A percentile compares a stretch with the other conserved stretches of the same genome.
Conservation (phyloP, 2,329 filamentous ascomycete species). For the Fusarium sp. region DNA sequence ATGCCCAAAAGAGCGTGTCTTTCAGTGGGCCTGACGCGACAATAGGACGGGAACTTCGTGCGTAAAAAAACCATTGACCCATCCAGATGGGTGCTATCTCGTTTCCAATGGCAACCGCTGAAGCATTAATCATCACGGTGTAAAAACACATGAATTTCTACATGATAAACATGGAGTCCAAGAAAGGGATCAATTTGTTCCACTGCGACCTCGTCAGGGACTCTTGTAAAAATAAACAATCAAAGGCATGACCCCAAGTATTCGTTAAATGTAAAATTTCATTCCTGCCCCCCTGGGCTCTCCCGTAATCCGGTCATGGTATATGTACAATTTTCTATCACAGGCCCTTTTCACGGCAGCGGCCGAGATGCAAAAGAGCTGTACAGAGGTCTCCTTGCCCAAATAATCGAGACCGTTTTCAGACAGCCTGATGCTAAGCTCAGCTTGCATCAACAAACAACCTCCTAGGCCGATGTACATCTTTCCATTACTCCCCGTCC, state of each 20-base stretch:
- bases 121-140: slow-evolving; percentile 7
- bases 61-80: slow-evolving; percentile 3
- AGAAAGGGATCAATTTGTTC: neutral
- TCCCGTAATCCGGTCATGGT: slow-evolving; percentile 53
- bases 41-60: slow-evolving; percentile 13
- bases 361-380: slow-evolving; percentile 40
- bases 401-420: slow-evolving; percentile 32
- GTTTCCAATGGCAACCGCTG: slow-evolving; percentile 40
- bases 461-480: slow-evolving; percentile 30
- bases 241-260: slow-evolving; percentile 4
- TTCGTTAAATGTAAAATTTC: slow-evolving; percentile 46
- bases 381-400: slow-evolving; percentile 25
- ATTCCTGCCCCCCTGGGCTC: slow-evolving; percentile 46
- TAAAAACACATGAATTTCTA: slow-evolving; percentile 8
- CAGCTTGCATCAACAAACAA: slow-evolving; percentile 41
- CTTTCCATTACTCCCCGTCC: slow-evolving; percentile 45
- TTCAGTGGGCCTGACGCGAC: slow-evolving; percentile 22
- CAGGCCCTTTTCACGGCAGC: slow-evolving; percentile 40
- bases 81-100: slow-evolving; percentile 6
- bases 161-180: neutral
- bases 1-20: slow-evolving; percentile 19
- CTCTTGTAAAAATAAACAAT: neutral
- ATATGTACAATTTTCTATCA: slow-evolving; percentile 58
- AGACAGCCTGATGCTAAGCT: slow-evolving; percentile 40
- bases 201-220: neutral